Base-by-base conservation (phyloP, 2,329 filamentous ascomycete genomes). In the Claviceps sp. region DNA sequence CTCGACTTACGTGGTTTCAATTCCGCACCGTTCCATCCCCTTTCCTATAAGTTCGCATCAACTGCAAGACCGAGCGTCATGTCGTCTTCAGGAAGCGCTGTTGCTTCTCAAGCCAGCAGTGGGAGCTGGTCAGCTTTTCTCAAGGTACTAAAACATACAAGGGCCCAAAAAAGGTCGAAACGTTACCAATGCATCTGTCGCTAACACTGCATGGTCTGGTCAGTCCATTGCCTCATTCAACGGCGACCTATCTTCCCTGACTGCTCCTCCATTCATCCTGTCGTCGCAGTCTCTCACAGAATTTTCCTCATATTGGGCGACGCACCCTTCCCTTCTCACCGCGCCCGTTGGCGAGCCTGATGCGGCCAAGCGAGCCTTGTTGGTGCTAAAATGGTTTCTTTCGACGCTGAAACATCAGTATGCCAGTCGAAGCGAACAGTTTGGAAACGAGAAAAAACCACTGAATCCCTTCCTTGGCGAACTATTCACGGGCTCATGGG, bases 381-480 rank as follows among this genome's bases (percentile, higher is more conserved):
- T 91, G 38, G 91, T 97, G n/a, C 73, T 96, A 61, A 94, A 91
- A 69, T 97, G 91, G 91, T 97, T 96, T 72, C 72, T 97, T 52
- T 90, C 83, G 62, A 95, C 90, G 3, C 75, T 97, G 50, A 95
- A 93, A 73, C 88, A 94, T 69, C 89, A 95, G 66, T 82, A 84
- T 62, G 79, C 80, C 53, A 81, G 75, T 62, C 76, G 78, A 54
- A 94, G 87, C 64, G 90, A 96, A 60, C 73, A 82, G 60, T 82
- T 77, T 57, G 89, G 89, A 48, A 93, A 89, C 63, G 91, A 96
- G 75, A 97, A 97, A 81, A 98, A 97, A 75, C 91, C 91, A 2
- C 72, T 98, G 54, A 97, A 98, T 65, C 93, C 93, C 0, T 97
- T 98, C 71, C 72, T 98, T 39, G 91, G 91, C 52, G 91, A 98